phyloP scores from a whole-genome alignment of 1,284 basidiomycete genomes.

The Cryptococcus jaspeensis region DNA sequence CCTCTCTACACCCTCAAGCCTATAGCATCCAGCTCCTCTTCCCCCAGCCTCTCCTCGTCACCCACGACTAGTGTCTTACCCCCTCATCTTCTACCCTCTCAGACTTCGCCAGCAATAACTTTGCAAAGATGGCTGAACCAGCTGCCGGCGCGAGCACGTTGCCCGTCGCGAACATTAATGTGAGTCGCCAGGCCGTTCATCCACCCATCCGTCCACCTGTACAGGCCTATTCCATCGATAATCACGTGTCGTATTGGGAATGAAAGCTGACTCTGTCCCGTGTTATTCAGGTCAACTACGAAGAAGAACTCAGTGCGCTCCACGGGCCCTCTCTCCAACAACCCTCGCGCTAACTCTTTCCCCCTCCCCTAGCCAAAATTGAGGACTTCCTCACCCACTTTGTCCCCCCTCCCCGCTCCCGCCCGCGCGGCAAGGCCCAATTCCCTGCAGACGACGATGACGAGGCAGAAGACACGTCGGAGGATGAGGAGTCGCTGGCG shows the following conservation, averaged over 20 bases:
- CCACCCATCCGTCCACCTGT: neutral
- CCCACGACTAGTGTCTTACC: neutral
- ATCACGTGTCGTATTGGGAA: neutral
- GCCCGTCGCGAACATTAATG: conserved; percentile 48
- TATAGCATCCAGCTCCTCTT: neutral
- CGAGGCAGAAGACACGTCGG: conserved; percentile 54
- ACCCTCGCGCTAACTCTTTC: neutral
- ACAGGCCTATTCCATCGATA: no score
- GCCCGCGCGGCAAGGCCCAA: conserved; percentile 6
- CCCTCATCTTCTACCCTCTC: neutral
- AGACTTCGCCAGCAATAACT: neutral
- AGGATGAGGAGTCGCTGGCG: conserved; percentile 65
- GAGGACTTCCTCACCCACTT: conserved; percentile 45
- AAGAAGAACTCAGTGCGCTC: conserved; percentile 40
- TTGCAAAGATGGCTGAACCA: conserved; percentile 17
- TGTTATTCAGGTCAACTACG: conserved; percentile 42
- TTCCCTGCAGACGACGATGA: conserved; percentile 59
- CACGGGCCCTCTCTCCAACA: neutral
- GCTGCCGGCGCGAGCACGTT: conserved; percentile 25
- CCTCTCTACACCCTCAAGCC: neutral
- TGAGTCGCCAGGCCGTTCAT: conserved; percentile 21
- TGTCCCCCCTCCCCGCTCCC: conserved; percentile 28
- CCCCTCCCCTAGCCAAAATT: conserved; percentile 36
- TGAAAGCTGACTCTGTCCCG: neutral
- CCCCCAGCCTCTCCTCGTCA: neutral